A percentile compares a stretch with the other conserved stretches of the same genome.
Evolutionary conservation across 2,329 filamentous ascomycete genomes (phyloP).

Genomic region (Neofusicoccum kwambonambiense): DNA sequence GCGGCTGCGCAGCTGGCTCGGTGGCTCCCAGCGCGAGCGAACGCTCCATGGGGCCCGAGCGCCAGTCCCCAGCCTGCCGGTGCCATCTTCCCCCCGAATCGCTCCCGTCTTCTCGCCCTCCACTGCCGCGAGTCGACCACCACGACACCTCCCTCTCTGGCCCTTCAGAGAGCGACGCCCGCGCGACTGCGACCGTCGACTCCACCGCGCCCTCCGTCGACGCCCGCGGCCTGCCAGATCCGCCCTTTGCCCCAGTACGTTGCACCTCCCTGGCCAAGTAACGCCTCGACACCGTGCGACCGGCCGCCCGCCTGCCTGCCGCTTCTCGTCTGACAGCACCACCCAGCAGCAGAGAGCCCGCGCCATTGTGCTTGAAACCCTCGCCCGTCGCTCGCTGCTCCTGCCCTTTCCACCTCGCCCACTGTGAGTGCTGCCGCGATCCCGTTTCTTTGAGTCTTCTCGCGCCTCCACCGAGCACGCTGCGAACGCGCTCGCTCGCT

Average conservation of each 20-base stretch:
- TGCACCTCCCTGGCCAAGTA: constrained; percentile 4
- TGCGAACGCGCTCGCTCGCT: not conserved
- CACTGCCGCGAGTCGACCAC: not conserved
- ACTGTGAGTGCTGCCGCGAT: not conserved
- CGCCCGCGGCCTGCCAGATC: not conserved
- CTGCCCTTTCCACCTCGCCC: not conserved
- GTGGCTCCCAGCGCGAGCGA: not conserved
- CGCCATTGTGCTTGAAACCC: not conserved
- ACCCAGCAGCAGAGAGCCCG: not conserved
- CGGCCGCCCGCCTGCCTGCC: constrained; percentile 4
- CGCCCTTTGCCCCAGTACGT: not conserved
- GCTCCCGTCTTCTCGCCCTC: constrained; percentile 5
- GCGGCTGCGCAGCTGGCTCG: not conserved
- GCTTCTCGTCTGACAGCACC: constrained; percentile 5
- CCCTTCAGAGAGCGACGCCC: not conserved
- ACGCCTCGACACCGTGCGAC: constrained; percentile 12
- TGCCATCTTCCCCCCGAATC: constrained; percentile 3
- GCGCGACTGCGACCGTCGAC: not conserved
- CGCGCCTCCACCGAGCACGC: not conserved
- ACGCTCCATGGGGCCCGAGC: not conserved
- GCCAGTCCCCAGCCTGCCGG: constrained; percentile 9
- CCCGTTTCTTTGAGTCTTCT: not conserved
- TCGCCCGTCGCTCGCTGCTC: constrained; percentile 10
- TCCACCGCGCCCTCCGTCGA: not conserved
- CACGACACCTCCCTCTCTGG: not conserved